These are phyloP conservation scores for Fusarium buharicum DNA, from an alignment of 2,329 filamentous ascomycete genomes.

Conservation along the genomic window DNA sequence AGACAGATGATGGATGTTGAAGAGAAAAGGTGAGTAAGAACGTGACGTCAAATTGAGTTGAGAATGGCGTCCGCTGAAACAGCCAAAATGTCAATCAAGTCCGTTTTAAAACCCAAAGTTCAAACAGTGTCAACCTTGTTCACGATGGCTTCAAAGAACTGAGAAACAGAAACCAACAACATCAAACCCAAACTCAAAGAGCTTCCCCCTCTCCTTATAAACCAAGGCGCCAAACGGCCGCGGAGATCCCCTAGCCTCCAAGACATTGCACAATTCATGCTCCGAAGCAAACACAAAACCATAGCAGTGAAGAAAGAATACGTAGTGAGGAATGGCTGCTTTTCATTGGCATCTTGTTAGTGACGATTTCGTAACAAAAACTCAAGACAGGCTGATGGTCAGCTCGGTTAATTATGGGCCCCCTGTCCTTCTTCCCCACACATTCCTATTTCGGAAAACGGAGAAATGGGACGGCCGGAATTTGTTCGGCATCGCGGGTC, in stretches of 20 bases:
- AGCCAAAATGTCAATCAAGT: background rate
- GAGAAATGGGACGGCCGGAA: slow-evolving; percentile 10
- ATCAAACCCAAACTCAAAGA: background rate
- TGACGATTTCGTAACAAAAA: slow-evolving; percentile 46
- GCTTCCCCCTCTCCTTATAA: slow-evolving; percentile 16
- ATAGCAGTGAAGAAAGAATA: background rate
- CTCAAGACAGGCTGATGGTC: slow-evolving; percentile 12
- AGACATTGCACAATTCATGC: no score
- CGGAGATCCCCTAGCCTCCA: slow-evolving; percentile 39
- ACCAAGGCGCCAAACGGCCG: slow-evolving; percentile 16
- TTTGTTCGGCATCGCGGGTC: slow-evolving; percentile 24
- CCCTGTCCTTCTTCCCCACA: background rate
- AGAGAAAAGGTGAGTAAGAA: background rate
- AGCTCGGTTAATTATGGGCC: slow-evolving; percentile 30
- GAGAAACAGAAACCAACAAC: background rate
- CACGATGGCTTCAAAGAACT: slow-evolving; percentile 17
- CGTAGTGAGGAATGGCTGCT: background rate
- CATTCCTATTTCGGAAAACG: slow-evolving; percentile 6
- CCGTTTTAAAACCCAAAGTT: no score
- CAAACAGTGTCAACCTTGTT: background rate
- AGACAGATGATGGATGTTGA: background rate
- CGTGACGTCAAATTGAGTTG: slow-evolving; percentile 2
- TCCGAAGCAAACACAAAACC: slow-evolving; percentile 8
- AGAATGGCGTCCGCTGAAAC: slow-evolving; percentile 1
- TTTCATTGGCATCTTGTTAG: slow-evolving; percentile 36